Percentiles rank a stretch among this genome's conserved stretches.
phyloP scores from a whole-genome alignment of 2,329 filamentous ascomycete species.

The Hymenoscyphus scutula region DNA sequence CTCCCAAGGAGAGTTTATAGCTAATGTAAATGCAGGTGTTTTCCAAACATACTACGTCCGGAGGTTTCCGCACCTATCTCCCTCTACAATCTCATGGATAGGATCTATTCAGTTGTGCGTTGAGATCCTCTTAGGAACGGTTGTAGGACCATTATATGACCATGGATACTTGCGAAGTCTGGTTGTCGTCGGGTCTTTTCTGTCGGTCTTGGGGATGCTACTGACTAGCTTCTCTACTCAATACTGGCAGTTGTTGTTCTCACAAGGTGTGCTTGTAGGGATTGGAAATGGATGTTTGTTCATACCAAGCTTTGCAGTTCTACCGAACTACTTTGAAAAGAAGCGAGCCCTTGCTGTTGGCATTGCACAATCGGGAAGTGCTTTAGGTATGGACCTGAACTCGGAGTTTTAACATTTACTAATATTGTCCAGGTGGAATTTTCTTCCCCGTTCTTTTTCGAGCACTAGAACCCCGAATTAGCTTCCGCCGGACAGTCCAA shows the following conservation, averaged over 20 bases:
- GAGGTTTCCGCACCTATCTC: background rate
- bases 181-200: conserved; percentile 20
- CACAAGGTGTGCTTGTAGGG: conserved; percentile 42
- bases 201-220: conserved; percentile 35
- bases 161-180: conserved; percentile 7
- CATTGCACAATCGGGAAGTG: conserved; percentile 36
- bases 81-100: background rate
- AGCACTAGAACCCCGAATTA: conserved; percentile 38
- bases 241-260: conserved; percentile 42
- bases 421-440: conserved; percentile 32
- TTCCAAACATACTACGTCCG: background rate
- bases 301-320: conserved; percentile 37
- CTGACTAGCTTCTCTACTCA: conserved; percentile 37
- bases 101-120: background rate
- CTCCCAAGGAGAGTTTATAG: background rate
- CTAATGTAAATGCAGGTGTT: background rate
- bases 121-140: background rate
- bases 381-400: conserved; percentile 27
- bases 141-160: conserved; percentile 7
- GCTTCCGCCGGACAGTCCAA: conserved; percentile 44
- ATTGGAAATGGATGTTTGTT: conserved; percentile 41
- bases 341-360: conserved; percentile 38
- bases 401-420: background rate
- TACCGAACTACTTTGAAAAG: conserved; percentile 41
- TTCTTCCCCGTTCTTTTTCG: conserved; percentile 44